Evolutionary conservation across 331 rosid species (phyloP).

Genomic region (Malus hybrid): DNA sequence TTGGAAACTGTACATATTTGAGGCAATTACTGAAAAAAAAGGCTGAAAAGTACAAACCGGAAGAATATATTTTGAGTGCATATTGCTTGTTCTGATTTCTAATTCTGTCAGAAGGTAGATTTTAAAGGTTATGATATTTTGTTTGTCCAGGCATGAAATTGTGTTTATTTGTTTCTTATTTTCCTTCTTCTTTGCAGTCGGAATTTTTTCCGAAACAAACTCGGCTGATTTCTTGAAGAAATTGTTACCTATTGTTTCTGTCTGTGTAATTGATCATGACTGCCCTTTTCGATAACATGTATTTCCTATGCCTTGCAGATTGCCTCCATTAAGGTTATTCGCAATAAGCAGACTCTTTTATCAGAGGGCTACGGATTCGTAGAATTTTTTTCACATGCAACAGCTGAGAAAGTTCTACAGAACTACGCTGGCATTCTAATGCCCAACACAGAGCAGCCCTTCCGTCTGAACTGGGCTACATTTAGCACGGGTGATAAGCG

Average conservation of each 20-base stretch:
- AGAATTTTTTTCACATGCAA: constrained; percentile 64
- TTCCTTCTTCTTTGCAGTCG: not conserved
- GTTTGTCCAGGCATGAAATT: not conserved
- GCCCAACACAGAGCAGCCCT: constrained; percentile 86
- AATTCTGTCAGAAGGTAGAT: not conserved
- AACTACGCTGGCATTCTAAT: constrained; percentile 55
- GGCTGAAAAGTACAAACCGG: not conserved
- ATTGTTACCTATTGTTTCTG: not conserved
- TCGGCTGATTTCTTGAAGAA: not conserved
- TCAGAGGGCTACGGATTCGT: constrained; percentile 98
- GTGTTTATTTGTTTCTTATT: not conserved
- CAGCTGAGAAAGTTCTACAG: constrained; percentile 82
- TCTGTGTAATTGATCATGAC: not conserved
- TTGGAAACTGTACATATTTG: not conserved
- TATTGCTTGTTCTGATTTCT: not conserved
- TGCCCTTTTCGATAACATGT: not conserved
- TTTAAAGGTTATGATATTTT: not conserved
- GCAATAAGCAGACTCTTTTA: constrained; percentile 79
- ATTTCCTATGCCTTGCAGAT: constrained; percentile 38
- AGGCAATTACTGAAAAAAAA: not conserved
- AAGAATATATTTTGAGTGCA: not conserved
- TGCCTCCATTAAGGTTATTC: constrained; percentile 72
- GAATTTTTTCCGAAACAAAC: not conserved
- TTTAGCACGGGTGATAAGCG: constrained; percentile 86
- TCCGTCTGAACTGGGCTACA: constrained; percentile 95